Conservation (phyloP, 139 green algal genomes). For the Chlamydomonas asymmetrica region DNA sequence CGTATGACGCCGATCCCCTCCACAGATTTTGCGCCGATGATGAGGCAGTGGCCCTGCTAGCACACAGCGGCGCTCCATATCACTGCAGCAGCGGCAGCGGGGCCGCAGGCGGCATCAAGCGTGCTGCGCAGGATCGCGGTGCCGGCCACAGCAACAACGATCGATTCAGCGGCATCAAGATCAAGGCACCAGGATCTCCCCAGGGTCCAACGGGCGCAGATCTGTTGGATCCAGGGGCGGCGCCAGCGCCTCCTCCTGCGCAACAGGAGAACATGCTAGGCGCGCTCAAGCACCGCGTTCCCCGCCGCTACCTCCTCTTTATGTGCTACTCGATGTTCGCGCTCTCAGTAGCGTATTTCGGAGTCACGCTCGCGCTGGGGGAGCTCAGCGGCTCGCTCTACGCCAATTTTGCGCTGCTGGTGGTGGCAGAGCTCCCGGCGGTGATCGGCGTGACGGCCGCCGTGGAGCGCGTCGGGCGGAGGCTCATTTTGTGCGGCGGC, state of each 20-base stretch:
- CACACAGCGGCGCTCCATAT: too few relatives aligned
- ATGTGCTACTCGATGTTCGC: slow-evolving; percentile 5
- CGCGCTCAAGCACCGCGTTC: slow-evolving; percentile 3
- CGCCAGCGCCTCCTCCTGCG: not conserved
- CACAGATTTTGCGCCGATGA: not conserved
- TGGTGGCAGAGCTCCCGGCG: slow-evolving; percentile 6
- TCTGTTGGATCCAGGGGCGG: not conserved
- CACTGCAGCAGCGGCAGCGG: not conserved
- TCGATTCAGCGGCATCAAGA: not conserved
- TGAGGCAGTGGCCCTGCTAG: not conserved
- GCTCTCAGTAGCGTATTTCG: slow-evolving; percentile 11
- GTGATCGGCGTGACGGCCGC: not conserved
- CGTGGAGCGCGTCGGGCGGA: not conserved
- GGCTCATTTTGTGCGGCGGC: slow-evolving; percentile 3
- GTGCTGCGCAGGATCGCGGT: not conserved
- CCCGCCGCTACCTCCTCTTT: slow-evolving; percentile 7
- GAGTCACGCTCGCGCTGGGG: slow-evolving; percentile 24
- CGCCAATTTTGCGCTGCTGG: slow-evolving; percentile 20
- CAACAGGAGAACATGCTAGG: not conserved
- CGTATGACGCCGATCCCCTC: not conserved
- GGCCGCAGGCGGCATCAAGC: not conserved
- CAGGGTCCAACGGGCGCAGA: too few relatives aligned
- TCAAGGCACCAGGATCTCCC: too few relatives aligned
- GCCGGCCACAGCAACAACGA: not conserved
- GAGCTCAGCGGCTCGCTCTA: slow-evolving; percentile 14